phyloP scores from a whole-genome alignment of 2,329 filamentous ascomycete genomes.

The Tolypocladium guangdongense region DNA sequence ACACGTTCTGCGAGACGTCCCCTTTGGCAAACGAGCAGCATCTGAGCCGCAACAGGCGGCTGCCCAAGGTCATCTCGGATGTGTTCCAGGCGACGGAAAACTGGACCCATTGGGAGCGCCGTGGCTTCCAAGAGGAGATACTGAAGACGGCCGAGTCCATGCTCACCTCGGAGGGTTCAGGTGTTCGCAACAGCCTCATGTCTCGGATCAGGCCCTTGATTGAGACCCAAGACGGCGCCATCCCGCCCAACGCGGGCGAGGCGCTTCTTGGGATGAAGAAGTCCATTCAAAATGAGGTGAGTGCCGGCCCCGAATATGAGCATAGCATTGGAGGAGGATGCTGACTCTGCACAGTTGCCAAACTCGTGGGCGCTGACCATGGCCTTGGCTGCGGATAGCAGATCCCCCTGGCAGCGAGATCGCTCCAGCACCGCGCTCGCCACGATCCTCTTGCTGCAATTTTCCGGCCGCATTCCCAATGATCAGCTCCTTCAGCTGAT shows the following conservation, averaged over 20 bases:
- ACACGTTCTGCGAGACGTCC: slow-evolving; percentile 8
- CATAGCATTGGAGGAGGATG: not conserved
- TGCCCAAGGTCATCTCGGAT: slow-evolving; percentile 12
- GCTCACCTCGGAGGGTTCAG: slow-evolving; percentile 7
- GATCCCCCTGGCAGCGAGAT: slow-evolving; percentile 8
- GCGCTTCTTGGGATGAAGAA: slow-evolving; percentile 9
- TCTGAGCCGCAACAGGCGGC: slow-evolving; percentile 12
- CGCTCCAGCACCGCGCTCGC: slow-evolving; percentile 15
- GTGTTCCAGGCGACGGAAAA: slow-evolving; percentile 8
- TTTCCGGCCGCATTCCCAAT: slow-evolving; percentile 13
- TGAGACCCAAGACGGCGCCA: slow-evolving; percentile 6
- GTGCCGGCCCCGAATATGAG: not conserved
- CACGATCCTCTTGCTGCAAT: slow-evolving; percentile 12
- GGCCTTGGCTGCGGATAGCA: slow-evolving; percentile 9
- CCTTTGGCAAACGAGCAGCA: slow-evolving; percentile 14
- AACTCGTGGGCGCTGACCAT: slow-evolving; percentile 15
- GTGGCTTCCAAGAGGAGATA: slow-evolving; percentile 16
- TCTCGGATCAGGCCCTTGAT: slow-evolving; percentile 8
- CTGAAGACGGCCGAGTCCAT: slow-evolving; percentile 12
- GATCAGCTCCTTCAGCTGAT: slow-evolving; percentile 14
- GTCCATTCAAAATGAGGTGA: slow-evolving; percentile 13
- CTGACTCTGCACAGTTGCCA: slow-evolving; percentile 8
- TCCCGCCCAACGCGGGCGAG: slow-evolving; percentile 2
- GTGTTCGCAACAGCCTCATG: slow-evolving; percentile 1
- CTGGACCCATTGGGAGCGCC: slow-evolving; percentile 15